phyloP scores from a whole-genome alignment of 1,139 yeast species.

The Meyerozyma guilliermondii region DNA sequence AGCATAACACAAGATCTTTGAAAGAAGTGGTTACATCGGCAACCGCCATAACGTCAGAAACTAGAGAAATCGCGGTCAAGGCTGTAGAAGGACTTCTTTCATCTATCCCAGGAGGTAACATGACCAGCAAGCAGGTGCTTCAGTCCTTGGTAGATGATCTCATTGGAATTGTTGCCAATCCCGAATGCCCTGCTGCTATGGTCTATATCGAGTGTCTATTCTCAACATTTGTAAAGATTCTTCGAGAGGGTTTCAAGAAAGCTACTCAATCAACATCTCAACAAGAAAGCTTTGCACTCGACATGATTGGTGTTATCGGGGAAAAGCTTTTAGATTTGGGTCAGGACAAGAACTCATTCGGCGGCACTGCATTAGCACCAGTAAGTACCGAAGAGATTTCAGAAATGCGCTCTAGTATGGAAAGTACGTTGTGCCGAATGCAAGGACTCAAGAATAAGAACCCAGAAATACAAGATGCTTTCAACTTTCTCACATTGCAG shows the following conservation, averaged over 20 bases:
- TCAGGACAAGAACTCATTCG: constrained; percentile 8
- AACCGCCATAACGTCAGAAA: constrained; percentile 5
- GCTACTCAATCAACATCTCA: constrained; percentile 22
- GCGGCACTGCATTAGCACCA: constrained; percentile 10
- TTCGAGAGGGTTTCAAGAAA: constrained; percentile 17
- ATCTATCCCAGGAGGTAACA: constrained; percentile 1
- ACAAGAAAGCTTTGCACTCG: constrained; percentile 49
- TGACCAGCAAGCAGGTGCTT: constrained; percentile 30
- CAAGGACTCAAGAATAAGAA: constrained; percentile 10
- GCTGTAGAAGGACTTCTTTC: background rate
- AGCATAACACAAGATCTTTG: constrained; percentile 2
- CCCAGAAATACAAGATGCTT: background rate
- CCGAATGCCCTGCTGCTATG: constrained; percentile 63
- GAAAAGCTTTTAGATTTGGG: constrained; percentile 37
- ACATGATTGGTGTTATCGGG: constrained; percentile 53
- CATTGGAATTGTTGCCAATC: constrained; percentile 38
- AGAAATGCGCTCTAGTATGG: constrained; percentile 3
- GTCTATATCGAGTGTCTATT: constrained; percentile 39
- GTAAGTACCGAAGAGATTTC: constrained; percentile 9
- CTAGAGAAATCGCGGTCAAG: constrained; percentile 1
- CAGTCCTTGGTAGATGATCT: constrained; percentile 57
- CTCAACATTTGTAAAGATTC: constrained; percentile 32
- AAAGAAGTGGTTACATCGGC: background rate
- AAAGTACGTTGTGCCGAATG: constrained; percentile 12
- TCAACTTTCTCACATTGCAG: background rate